Evolutionary conservation across 1,284 basidiomycete species (phyloP).

Genomic region (Microbotryomycetes sp.): DNA sequence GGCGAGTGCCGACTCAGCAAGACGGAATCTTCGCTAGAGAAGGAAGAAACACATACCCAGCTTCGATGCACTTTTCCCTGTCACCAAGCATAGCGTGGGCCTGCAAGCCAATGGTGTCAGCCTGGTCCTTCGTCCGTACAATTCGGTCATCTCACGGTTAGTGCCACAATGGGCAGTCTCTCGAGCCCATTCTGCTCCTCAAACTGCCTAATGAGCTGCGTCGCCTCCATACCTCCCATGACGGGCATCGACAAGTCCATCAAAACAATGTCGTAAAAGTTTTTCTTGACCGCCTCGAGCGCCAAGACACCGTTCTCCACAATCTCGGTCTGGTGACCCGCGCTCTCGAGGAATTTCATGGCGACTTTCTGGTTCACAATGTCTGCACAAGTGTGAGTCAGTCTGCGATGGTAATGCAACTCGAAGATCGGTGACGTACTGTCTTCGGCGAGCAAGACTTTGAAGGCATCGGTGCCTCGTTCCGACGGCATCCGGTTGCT

Average conservation of each 20-base stretch:
- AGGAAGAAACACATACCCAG: conserved; percentile 50
- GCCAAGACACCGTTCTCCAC: conserved; percentile 94
- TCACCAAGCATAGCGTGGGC: conserved; percentile 79
- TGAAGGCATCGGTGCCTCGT: conserved; percentile 63
- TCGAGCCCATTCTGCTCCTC: conserved; percentile 67
- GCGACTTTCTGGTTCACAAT: conserved; percentile 96
- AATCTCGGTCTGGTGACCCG: conserved; percentile 91
- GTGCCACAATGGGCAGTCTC: conserved; percentile 85
- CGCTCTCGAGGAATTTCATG: conserved; percentile 93
- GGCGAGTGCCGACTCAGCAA: neutral
- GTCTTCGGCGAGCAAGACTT: conserved; percentile 95
- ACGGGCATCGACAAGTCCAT: conserved; percentile 99
- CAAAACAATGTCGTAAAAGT: conserved; percentile 57
- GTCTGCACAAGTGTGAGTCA: conserved; percentile 40
- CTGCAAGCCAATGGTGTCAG: conserved; percentile 6
- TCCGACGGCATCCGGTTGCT: conserved; percentile 36
- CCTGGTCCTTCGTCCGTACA: neutral
- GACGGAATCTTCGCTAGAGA: neutral
- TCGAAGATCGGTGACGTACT: conserved; percentile 41
- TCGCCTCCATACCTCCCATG: conserved; percentile 90
- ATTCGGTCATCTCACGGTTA: conserved; percentile 56
- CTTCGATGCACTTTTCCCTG: conserved; percentile 82
- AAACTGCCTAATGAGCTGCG: conserved; percentile 59
- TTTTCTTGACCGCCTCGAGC: conserved; percentile 75
- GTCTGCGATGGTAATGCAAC: neutral